Evolutionary conservation across 2,329 filamentous ascomycete species (phyloP).

Genomic region (Aspergillus neoniger): DNA sequence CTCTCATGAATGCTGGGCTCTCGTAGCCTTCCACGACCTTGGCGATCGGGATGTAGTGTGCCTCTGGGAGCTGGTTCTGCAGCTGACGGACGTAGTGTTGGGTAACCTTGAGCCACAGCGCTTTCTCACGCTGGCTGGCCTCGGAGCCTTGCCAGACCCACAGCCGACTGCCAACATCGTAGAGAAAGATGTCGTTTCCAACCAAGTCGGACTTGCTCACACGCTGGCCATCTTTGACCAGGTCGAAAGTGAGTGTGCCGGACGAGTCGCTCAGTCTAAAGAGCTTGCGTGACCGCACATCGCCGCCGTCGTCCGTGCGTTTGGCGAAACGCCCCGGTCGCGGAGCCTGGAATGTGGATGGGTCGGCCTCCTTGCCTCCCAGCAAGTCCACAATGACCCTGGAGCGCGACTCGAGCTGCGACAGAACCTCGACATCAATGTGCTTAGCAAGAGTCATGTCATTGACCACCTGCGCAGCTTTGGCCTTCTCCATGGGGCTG

Average conservation of each 20-base stretch:
- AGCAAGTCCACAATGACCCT: conserved; percentile 60
- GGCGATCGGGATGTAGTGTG: conserved; percentile 30
- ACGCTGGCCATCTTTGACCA: conserved; percentile 57
- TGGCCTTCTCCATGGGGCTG: conserved; percentile 69
- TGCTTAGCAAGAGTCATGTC: conserved; percentile 60
- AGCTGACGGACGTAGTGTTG: conserved; percentile 33
- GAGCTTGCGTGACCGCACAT: conserved; percentile 47
- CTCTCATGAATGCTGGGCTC: conserved; percentile 32
- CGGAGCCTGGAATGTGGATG: conserved; percentile 43
- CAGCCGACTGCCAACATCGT: conserved; percentile 58
- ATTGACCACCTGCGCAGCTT: conserved; percentile 67
- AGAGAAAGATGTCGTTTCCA: conserved; percentile 62
- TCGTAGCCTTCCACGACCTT: conserved; percentile 35
- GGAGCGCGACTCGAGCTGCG: conserved; percentile 55
- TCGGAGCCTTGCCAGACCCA: conserved; percentile 68
- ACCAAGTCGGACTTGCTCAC: conserved; percentile 56
- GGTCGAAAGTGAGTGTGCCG: conserved; percentile 58
- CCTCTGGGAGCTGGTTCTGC: conserved; percentile 25
- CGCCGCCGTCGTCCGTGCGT: conserved; percentile 20
- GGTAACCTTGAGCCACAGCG: conserved; percentile 53
- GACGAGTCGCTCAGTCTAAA: conserved; percentile 66
- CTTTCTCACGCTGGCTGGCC: conserved; percentile 61
- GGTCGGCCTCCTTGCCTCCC: conserved; percentile 50
- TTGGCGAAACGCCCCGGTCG: conserved; percentile 44
- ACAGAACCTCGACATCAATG: conserved; percentile 65